These are phyloP conservation scores for Thinopyrum elongatum DNA, from an alignment of 176 grass and related monocot species.

Conservation along the genomic window DNA sequence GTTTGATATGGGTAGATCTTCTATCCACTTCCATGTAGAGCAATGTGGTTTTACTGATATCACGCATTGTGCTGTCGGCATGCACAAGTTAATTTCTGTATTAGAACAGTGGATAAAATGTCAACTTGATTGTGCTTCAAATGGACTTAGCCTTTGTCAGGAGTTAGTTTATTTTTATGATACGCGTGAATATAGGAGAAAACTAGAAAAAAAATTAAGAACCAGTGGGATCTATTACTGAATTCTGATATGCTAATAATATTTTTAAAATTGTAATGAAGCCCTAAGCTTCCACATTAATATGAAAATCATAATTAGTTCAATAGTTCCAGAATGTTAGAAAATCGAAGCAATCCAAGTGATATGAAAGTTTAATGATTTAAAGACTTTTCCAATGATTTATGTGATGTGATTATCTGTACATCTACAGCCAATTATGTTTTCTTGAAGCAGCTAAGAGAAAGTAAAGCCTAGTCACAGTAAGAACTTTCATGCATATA, in stretches of 20 bases:
- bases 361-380: not conserved
- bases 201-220: not conserved
- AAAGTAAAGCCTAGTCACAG: not conserved
- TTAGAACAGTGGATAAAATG: not conserved
- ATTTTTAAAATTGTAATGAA: not conserved
- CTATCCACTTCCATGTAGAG: slow-evolving; percentile 4
- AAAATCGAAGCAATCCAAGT: not conserved
- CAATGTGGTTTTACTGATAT: slow-evolving; percentile 14
- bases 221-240: not conserved
- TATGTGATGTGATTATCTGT: not conserved
- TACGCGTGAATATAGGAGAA: not conserved
- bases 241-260: not conserved
- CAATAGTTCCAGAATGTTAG: not conserved
- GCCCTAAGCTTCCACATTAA: not conserved
- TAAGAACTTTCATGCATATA: not conserved
- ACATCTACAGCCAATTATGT: not conserved
- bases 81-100: slow-evolving; percentile 5
- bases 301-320: not conserved
- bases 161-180: not conserved
- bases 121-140: not conserved
- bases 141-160: not conserved
- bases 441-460: not conserved
- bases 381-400: not conserved
- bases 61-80: not conserved
- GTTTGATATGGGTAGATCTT: slow-evolving; percentile 42